Evolutionary conservation across 169 alveolate species (phyloP), one percentile per base, ranked within the genome.

Genomic region (Eimeria falciformis): DNA sequence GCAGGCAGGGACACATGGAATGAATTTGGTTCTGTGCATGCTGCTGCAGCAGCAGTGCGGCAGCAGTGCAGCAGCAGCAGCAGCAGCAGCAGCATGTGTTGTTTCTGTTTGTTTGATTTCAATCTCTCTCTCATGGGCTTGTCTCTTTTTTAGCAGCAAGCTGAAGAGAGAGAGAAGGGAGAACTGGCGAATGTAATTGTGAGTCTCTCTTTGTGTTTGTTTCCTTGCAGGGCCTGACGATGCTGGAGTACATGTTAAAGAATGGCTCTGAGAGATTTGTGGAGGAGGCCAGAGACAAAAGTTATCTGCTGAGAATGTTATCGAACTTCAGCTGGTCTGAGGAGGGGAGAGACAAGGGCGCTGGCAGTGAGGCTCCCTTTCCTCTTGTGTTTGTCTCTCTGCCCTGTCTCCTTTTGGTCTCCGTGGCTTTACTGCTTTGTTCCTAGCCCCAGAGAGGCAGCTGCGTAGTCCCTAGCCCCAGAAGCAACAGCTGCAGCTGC

Each of bases 341-440:
- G 75, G 96, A 96, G 58, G 97, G 97, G 23, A 73, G 85, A 37
- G 98, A 96, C 56, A 94, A 93, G 83, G 98, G 98, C 23, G 95
- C 94, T 18, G 98, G 98, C 50, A 58, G 91, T 83, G 43, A 83
- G 78, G 4, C 40, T 46, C 21, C 23, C 5, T 12, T 50, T 50
- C 11, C 11, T 50, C 18, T 12, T 12, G 11, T 50, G 29, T 3
- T 7, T 25, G 23, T 18, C 53, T 73, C 45, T 29, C 40, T 73
- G 23, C 18, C 37, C 25, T 73, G 55, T 73, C 29, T 18, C 56
- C 58, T 40, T n/a, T 23, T 9, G 21, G 81, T 6, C n/a, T 17
- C 50, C 7, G 17, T 33, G 18, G 53, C 81, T 69, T 6, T n/a
- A 5, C 6, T 25, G 9, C 40, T 69, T 9, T 6, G 33, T 29